These are phyloP conservation scores for Wallemia mellicola DNA, from an alignment of 1,284 basidiomycete genomes.

Conservation along the genomic window DNA sequence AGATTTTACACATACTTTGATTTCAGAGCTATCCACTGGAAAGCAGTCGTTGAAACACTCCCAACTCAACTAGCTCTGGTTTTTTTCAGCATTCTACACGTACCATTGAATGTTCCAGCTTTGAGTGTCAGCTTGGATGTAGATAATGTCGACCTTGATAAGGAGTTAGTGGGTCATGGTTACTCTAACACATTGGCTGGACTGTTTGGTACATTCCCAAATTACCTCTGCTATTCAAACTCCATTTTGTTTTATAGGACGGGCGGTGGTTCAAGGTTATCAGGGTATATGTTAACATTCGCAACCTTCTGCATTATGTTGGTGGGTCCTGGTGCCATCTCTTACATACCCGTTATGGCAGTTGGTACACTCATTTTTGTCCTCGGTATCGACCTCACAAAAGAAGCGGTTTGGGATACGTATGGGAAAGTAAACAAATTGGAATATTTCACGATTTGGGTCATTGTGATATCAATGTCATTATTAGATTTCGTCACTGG, in stretches of 20 bases:
- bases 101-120: slow-evolving; percentile 30
- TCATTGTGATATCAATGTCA: slow-evolving; percentile 11
- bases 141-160: slow-evolving; percentile 68
- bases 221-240: slow-evolving; percentile 40
- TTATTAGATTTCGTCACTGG: slow-evolving; percentile 81
- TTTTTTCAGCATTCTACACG: slow-evolving; percentile 62
- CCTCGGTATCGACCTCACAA: slow-evolving; percentile 72
- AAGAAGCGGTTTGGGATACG: slow-evolving; percentile 90
- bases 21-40: slow-evolving; percentile 10
- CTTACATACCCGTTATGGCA: slow-evolving; percentile 28
- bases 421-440: slow-evolving; percentile 51
- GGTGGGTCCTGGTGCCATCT: slow-evolving; percentile 56
- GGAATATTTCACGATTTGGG: slow-evolving; percentile 24
- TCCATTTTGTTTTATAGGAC: slow-evolving; percentile 82
- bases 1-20: slow-evolving; percentile 15
- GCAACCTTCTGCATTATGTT: slow-evolving; percentile 44
- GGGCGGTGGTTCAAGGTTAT: slow-evolving; percentile 53
- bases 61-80: slow-evolving; percentile 22
- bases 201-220: slow-evolving; percentile 36
- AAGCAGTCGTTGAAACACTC: slow-evolving; percentile 16
- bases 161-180: slow-evolving; percentile 75
- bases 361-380: slow-evolving; percentile 71
- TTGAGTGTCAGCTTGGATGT: slow-evolving; percentile 74
- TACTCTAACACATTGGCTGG: slow-evolving; percentile 68
- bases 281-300: slow-evolving; percentile 56